Conservation (phyloP, 202 grass and related monocot species). For the Panicum virgatum region DNA sequence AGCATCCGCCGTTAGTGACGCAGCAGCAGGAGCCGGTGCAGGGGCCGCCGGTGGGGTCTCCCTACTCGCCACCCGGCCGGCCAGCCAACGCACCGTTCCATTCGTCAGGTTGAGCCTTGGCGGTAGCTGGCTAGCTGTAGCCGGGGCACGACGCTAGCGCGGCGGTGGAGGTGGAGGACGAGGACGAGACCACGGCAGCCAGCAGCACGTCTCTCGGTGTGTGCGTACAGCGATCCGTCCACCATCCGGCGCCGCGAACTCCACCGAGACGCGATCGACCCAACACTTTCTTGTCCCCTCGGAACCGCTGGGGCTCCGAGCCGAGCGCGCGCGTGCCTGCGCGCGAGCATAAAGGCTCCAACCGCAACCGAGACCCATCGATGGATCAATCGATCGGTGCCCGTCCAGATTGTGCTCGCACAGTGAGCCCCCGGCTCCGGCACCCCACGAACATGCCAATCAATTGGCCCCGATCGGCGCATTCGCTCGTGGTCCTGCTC, state of each 20-base stretch:
- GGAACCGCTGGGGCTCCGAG: background rate
- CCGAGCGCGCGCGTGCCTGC: background rate
- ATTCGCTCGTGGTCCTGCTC: constrained; percentile 38
- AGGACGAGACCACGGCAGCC: background rate
- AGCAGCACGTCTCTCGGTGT: constrained; percentile 20
- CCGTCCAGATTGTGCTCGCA: constrained; percentile 8
- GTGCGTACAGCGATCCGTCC: background rate
- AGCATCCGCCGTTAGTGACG: constrained; percentile 24
- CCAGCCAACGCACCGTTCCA: constrained; percentile 16
- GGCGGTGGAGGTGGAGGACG: too few species aligned
- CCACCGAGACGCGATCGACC: constrained; percentile 12
- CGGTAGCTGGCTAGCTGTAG: background rate
- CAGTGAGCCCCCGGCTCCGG: constrained; percentile 2
- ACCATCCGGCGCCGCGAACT: background rate
- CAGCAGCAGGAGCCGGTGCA: constrained; percentile 2
- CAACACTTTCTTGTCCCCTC: background rate
- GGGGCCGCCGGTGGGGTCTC: constrained; percentile 22
- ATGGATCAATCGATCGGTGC: constrained; percentile 2
- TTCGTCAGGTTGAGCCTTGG: background rate
- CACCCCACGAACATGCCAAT: constrained; percentile 42
- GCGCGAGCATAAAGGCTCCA: background rate
- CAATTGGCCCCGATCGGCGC: constrained; percentile 30
- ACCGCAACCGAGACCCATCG: background rate
- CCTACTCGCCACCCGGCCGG: background rate
- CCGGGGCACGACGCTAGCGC: background rate